phyloP scores from a whole-genome alignment of 1,284 basidiomycete species.

The Salmacisia buchloeana region DNA sequence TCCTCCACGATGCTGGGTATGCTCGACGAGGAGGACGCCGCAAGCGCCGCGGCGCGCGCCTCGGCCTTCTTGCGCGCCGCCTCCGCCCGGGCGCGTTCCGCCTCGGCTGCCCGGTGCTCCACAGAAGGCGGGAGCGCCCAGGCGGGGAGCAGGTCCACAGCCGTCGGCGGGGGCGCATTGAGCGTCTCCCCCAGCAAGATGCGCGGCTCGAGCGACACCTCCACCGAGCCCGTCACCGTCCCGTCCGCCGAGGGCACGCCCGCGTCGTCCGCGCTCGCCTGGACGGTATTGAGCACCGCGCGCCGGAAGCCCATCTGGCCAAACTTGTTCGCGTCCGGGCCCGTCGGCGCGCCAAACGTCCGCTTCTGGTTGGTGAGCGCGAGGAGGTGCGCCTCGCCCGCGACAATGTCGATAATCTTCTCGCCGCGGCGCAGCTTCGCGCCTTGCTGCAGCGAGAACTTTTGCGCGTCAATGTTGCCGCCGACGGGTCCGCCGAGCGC shows the following conservation, averaged over 20 bases:
- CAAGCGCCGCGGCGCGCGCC: background rate
- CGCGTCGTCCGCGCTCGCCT: background rate
- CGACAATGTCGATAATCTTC: slow-evolving; percentile 30
- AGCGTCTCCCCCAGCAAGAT: slow-evolving; percentile 23
- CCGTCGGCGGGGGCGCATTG: background rate
- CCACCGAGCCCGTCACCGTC: slow-evolving; percentile 50
- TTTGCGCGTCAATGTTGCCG: slow-evolving; percentile 30
- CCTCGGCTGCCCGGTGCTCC: slow-evolving; percentile 2
- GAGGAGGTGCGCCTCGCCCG: slow-evolving; percentile 72
- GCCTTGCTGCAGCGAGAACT: slow-evolving; percentile 14
- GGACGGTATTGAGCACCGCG: slow-evolving; percentile 52
- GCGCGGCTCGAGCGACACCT: slow-evolving; percentile 47
- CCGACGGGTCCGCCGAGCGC: background rate
- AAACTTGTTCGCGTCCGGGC: slow-evolving; percentile 70
- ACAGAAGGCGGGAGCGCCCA: slow-evolving; percentile 18
- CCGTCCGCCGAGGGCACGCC: background rate
- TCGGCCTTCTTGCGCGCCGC: background rate
- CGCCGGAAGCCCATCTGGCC: slow-evolving; percentile 68
- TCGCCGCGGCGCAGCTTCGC: slow-evolving; percentile 29
- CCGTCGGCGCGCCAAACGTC: slow-evolving; percentile 72
- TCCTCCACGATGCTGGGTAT: slow-evolving; percentile 53
- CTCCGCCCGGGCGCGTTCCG: background rate
- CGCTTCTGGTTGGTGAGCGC: slow-evolving; percentile 76
- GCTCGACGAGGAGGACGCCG: slow-evolving; percentile 18
- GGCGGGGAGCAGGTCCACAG: slow-evolving; percentile 8